phyloP scores from a whole-genome alignment of 108 stramenopile genomes.

The Stephanodiscus triporus region DNA sequence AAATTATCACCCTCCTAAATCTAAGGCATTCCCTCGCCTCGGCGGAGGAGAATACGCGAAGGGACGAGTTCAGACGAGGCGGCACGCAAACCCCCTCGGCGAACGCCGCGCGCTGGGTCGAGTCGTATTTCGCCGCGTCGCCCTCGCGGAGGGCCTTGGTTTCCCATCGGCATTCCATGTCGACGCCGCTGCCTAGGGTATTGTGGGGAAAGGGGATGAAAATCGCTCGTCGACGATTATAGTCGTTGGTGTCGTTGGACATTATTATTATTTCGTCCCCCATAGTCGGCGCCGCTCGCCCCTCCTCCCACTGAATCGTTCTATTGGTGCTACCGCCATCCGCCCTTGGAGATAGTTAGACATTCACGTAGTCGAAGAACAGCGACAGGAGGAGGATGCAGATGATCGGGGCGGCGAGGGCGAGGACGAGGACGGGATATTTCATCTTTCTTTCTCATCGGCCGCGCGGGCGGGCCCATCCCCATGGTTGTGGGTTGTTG shows the following conservation, averaged over 20 bases:
- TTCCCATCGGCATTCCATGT: conserved; percentile 14
- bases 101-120: conserved; percentile 7
- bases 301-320: too few species aligned
- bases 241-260: too few species aligned
- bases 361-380: too few species aligned
- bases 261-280: not conserved
- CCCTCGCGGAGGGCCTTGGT: not conserved
- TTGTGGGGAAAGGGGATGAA: conserved; percentile 22
- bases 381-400: too few species aligned
- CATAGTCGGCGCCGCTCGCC: not conserved
- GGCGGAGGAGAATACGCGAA: conserved; percentile 25
- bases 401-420: too few species aligned
- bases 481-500: too few species aligned
- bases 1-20: not conserved
- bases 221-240: conserved; percentile 18
- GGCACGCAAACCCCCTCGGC: conserved; percentile 22
- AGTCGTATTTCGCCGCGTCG: not conserved
- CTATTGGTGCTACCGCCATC: too few species aligned
- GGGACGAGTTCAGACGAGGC: not conserved
- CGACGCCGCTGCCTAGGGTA: conserved; percentile 8
- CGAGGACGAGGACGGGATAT: too few species aligned
- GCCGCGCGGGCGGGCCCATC: too few species aligned
- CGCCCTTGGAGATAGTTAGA: too few species aligned
- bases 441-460: too few species aligned
- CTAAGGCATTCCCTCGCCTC: conserved; percentile 25